Evolutionary conservation across 345 rosid genomes (phyloP).

Genomic region (Bretschneidera sinensis): DNA sequence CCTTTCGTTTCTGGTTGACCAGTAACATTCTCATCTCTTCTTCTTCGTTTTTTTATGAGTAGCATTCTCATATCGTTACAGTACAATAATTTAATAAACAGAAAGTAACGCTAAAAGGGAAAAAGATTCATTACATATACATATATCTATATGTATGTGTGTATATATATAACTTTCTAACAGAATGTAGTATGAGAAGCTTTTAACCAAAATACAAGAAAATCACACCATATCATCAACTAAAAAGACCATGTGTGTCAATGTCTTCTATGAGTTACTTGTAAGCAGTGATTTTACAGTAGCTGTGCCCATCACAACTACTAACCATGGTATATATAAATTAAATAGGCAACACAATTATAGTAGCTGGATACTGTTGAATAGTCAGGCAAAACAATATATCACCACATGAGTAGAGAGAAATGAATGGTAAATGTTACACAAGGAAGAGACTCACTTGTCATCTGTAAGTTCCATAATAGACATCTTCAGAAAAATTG

Average conservation of each 20-base stretch:
- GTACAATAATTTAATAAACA: not conserved
- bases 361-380: not conserved
- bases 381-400: not conserved
- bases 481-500: no score
- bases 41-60: no score
- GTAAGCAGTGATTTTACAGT: no score
- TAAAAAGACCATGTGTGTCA: not conserved
- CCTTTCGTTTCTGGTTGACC: not conserved
- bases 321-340: not conserved
- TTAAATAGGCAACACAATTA: no score
- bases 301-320: no score
- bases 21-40: not conserved
- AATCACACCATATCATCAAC: not conserved
- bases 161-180: not conserved
- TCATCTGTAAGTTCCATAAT: no score
- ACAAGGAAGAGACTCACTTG: not conserved
- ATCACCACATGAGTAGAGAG: slow-evolving; percentile 6
- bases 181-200: no score
- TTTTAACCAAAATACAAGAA: not conserved
- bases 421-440: slow-evolving; percentile 6
- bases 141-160: no score
- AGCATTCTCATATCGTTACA: no score
- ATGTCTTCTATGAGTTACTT: not conserved
- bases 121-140: no score
- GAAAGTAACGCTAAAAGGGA: not conserved